Evolutionary conservation across 768 basidiomycete species (phyloP).

Genomic region (Pulveroboletus sp.): DNA sequence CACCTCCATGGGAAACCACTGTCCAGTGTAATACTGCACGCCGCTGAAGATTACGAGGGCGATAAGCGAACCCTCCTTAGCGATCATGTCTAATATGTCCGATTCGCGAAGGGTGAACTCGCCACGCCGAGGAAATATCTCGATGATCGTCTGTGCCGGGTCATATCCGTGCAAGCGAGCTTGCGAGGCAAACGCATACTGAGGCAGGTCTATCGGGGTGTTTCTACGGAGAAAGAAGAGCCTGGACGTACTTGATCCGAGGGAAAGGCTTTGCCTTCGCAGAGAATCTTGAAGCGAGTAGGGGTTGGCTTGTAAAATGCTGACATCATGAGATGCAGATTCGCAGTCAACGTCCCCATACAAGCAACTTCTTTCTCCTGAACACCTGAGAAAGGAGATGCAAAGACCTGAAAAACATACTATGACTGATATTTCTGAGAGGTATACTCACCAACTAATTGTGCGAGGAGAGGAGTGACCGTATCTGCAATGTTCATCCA

Average conservation of each 20-base stretch:
- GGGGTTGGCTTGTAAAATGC: constrained; percentile 89
- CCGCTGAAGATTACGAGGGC: constrained; percentile 92
- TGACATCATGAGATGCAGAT: constrained; percentile 93
- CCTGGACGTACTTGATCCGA: constrained; percentile 76
- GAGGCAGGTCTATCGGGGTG: constrained; percentile 11
- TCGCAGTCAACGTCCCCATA: constrained; percentile 92
- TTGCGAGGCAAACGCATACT: constrained; percentile 99
- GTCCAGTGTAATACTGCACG: constrained; percentile 96
- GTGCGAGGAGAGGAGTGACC: constrained; percentile 69
- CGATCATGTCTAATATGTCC: constrained; percentile 78
- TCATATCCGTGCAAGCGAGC: constrained; percentile 72
- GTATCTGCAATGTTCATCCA: constrained; percentile 79
- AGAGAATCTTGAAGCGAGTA: constrained; percentile 87
- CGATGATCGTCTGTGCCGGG: constrained; percentile 68
- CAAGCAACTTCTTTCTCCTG: constrained; percentile 87
- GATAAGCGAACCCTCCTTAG: constrained; percentile 67
- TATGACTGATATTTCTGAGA: constrained; percentile 1
- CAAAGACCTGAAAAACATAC: constrained; percentile 9
- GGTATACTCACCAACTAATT: constrained; percentile 66
- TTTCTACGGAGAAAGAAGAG: constrained; percentile 9
- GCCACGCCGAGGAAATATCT: constrained; percentile 72
- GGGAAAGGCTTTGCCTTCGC: constrained; percentile 92
- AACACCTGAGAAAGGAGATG: constrained; percentile 55
- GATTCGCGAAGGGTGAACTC: constrained; percentile 84
- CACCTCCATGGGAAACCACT: constrained; percentile 82